These are phyloP conservation scores for Xylaria sp. DNA, from an alignment of 2,329 filamentous ascomycete genomes.

Conservation along the genomic window DNA sequence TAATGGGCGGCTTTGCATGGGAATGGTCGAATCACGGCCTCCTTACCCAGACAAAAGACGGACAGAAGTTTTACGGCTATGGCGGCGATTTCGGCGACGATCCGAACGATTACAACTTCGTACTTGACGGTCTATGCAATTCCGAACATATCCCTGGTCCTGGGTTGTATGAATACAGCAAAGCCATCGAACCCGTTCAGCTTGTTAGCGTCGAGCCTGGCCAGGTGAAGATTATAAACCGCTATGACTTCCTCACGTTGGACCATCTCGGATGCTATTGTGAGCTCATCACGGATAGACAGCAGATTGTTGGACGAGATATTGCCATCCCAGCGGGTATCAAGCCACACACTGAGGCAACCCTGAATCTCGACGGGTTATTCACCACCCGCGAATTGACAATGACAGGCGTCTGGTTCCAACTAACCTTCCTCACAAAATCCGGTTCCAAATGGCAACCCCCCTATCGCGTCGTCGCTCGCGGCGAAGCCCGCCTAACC, in stretches of 20 bases:
- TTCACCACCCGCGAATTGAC: constrained; percentile 19
- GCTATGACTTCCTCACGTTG: constrained; percentile 49
- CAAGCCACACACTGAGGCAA: constrained; percentile 39
- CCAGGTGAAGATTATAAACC: constrained; percentile 45
- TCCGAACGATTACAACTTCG: constrained; percentile 55
- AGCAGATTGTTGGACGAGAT: constrained; percentile 32
- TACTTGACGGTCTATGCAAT: constrained; percentile 50
- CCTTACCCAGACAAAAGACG: constrained; percentile 38
- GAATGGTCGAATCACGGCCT: constrained; percentile 58
- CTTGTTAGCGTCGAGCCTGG: constrained; percentile 41
- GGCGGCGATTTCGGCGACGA: constrained; percentile 58
- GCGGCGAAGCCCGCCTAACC: constrained; percentile 42
- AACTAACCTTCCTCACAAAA: constrained; percentile 42
- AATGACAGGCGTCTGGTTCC: constrained; percentile 42
- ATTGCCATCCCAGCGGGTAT: constrained; percentile 40
- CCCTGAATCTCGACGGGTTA: constrained; percentile 32
- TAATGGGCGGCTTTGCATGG: constrained; percentile 63
- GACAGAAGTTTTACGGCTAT: constrained; percentile 49
- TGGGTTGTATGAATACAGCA: constrained; percentile 51
- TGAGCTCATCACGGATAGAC: constrained; percentile 38
- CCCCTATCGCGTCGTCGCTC: constrained; percentile 47
- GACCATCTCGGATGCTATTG: constrained; percentile 45
- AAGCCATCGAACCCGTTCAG: constrained; percentile 55
- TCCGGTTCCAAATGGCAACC: constrained; percentile 46
- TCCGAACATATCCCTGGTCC: constrained; percentile 48